Evolutionary conservation across 1,284 basidiomycete species (phyloP).

Genomic region (Cutaneotrichosporon arboriforme): DNA sequence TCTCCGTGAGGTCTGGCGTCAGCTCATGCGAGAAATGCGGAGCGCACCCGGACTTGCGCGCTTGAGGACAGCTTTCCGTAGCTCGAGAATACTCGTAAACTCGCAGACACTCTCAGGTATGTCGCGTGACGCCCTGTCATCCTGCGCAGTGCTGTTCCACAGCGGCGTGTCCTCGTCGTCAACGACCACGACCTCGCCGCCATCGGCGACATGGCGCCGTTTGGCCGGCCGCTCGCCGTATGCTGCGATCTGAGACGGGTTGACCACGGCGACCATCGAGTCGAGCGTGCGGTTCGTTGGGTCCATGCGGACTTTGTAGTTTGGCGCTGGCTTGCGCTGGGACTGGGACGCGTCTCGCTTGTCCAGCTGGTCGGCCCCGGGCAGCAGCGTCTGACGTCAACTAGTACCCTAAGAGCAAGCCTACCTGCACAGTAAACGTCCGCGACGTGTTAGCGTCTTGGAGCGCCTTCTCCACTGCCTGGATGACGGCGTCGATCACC

Average conservation of each 20-base stretch:
- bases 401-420: background rate
- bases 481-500: slow-evolving; percentile 75
- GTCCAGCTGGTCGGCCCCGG: slow-evolving; percentile 29
- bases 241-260: slow-evolving; percentile 31
- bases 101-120: slow-evolving; percentile 74
- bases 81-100: slow-evolving; percentile 67
- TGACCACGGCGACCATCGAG: slow-evolving; percentile 65
- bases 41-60: slow-evolving; percentile 64
- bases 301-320: slow-evolving; percentile 90
- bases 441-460: slow-evolving; percentile 61
- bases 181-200: slow-evolving; percentile 14
- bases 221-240: slow-evolving; percentile 27
- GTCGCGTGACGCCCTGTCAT: slow-evolving; percentile 38
- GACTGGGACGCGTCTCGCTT: slow-evolving; percentile 18
- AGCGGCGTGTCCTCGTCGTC: slow-evolving; percentile 22
- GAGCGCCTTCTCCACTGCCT: slow-evolving; percentile 63
- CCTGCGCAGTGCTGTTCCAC: slow-evolving; percentile 25
- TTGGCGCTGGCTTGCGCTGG: slow-evolving; percentile 54
- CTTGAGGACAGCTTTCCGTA: slow-evolving; percentile 61
- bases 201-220: slow-evolving; percentile 28
- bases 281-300: slow-evolving; percentile 82
- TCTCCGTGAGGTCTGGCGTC: slow-evolving; percentile 66
- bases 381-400: slow-evolving; percentile 39
- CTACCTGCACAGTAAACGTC: slow-evolving; percentile 69
- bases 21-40: background rate